These are phyloP conservation scores for Luffa aegyptiaca DNA, from an alignment of 306 rosid genomes.

Conservation along the genomic window DNA sequence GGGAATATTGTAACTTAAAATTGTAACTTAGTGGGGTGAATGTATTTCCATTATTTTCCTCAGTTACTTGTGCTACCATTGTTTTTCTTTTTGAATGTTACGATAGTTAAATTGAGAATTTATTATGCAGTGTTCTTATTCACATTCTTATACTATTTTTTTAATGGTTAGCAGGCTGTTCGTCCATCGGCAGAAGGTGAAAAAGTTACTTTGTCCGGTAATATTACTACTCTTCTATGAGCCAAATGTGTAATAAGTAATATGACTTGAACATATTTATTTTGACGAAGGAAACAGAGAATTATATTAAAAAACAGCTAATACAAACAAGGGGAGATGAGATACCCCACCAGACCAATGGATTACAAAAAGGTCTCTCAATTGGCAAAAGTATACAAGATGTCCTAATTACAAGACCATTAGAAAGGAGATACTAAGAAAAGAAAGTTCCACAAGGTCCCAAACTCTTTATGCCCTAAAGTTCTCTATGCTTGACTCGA, in stretches of 20 bases:
- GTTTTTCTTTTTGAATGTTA: background rate
- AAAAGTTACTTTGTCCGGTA: constrained; percentile 59
- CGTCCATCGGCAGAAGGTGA: constrained; percentile 63
- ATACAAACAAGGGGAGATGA: too few species aligned
- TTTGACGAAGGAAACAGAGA: too few species aligned
- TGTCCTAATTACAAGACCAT: too few species aligned
- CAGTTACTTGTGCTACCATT: background rate
- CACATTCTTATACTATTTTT: constrained; percentile 7
- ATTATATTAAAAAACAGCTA: too few species aligned
- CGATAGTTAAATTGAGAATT: background rate
- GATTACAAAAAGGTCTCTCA: too few species aligned
- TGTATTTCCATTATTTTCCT: background rate
- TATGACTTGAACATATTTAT: background rate
- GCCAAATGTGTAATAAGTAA: background rate
- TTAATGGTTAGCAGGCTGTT: constrained; percentile 38
- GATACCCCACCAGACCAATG: too few species aligned
- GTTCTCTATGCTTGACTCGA: too few species aligned
- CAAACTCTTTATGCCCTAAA: too few species aligned
- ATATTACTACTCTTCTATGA: constrained; percentile 11
- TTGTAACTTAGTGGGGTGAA: background rate
- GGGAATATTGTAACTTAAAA: constrained; percentile 8
- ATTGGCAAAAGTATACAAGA: too few species aligned
- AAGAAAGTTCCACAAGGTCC: too few species aligned
- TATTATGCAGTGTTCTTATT: background rate
- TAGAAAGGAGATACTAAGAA: too few species aligned